A percentile compares a stretch with the other conserved stretches of the same genome.
These are phyloP conservation scores for Mesembryanthemum crystallinum DNA, from an alignment of 148 eudicot species.

Conservation along the genomic window DNA sequence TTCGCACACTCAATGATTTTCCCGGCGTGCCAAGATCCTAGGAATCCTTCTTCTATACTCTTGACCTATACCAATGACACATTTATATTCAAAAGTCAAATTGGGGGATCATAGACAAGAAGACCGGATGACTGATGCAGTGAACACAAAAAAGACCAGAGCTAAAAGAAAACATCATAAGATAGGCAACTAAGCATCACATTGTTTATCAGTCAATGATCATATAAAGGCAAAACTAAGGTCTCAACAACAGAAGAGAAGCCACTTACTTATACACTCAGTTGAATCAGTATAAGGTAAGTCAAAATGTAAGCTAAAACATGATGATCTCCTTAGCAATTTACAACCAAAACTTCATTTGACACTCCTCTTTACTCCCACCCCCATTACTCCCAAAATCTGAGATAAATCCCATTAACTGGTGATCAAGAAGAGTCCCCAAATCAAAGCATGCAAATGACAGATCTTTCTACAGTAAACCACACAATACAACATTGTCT, in stretches of 20 bases:
- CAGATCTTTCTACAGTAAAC: background rate
- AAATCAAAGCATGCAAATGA: background rate
- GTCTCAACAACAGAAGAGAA: background rate
- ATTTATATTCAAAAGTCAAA: background rate
- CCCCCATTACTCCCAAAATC: background rate
- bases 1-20: conserved; percentile 30
- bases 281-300: too few species aligned
- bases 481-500: background rate
- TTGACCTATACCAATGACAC: conserved; percentile 53
- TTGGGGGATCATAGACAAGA: background rate
- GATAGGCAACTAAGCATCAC: background rate
- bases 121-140: background rate
- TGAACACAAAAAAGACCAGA: background rate
- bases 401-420: background rate
- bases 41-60: conserved; percentile 72
- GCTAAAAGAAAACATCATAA: background rate
- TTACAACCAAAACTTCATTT: too few species aligned
- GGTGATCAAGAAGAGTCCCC: background rate
- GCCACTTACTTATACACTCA: background rate
- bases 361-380: too few species aligned
- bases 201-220: background rate
- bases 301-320: too few species aligned
- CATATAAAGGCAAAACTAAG: background rate
- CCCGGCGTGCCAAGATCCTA: conserved; percentile 88
- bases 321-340: too few species aligned